Evolutionary conservation across 371 early-diverging fungal genomes (phyloP).

Genomic region (Thermomucor indicae-seudaticae): DNA sequence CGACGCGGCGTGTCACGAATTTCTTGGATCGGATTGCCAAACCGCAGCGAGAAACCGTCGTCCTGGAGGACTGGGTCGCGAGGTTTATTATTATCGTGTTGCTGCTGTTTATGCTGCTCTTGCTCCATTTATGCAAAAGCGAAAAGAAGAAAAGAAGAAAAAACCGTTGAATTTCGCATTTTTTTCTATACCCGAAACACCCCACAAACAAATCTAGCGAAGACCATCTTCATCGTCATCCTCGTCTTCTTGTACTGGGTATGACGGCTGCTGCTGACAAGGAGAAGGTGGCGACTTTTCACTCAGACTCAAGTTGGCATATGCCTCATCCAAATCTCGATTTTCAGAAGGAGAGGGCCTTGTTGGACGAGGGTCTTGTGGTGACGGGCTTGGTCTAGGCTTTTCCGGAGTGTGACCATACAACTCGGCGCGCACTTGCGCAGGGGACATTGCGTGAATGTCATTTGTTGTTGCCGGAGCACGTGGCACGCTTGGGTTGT

Average conservation of each 20-base stretch:
- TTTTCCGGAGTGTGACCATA: constrained; percentile 13
- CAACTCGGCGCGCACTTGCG: constrained; percentile 21
- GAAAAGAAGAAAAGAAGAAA: too few relatives aligned
- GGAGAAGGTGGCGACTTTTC: constrained; percentile 5
- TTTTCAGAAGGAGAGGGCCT: constrained; percentile 3
- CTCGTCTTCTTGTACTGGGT: constrained; percentile 10
- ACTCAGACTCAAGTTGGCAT: constrained; percentile 6
- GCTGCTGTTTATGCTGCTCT: not conserved
- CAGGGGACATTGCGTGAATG: constrained; percentile 28
- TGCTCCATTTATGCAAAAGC: not conserved
- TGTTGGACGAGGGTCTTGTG: not conserved
- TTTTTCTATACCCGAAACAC: too few relatives aligned
- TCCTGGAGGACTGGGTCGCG: constrained; percentile 39
- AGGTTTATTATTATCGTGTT: not conserved
- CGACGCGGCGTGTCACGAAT: constrained; percentile 27
- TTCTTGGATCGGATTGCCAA: constrained; percentile 34
- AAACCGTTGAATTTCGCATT: too few relatives aligned
- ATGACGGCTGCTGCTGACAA: not conserved
- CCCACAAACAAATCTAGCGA: not conserved
- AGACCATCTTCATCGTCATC: constrained; percentile 9
- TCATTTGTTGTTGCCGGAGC: constrained; percentile 2
- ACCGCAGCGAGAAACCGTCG: constrained; percentile 31
- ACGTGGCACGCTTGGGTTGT: not conserved
- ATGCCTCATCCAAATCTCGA: constrained; percentile 11
- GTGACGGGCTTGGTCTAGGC: constrained; percentile 7